These are phyloP conservation scores for Melanomma pulvis-pyrius DNA, from an alignment of 495 filamentous ascomycete species.

Conservation along the genomic window DNA sequence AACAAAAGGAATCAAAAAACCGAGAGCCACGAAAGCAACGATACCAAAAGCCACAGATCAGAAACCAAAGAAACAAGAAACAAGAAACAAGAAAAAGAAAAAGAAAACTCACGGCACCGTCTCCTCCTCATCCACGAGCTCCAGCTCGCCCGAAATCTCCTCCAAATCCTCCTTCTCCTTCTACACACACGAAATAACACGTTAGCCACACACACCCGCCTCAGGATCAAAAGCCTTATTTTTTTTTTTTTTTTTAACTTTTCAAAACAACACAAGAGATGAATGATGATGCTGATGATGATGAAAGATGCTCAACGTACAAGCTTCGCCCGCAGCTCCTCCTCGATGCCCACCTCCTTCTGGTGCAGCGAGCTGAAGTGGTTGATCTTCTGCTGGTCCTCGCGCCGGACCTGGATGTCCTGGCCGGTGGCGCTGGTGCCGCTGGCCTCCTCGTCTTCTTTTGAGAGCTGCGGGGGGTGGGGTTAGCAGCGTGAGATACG, in stretches of 20 bases:
- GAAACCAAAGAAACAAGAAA: not conserved
- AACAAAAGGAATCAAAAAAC: no score
- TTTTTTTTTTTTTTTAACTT: no score
- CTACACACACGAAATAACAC: constrained; percentile 50
- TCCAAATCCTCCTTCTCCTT: constrained; percentile 98
- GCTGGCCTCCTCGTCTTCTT: constrained; percentile 77
- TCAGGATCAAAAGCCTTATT: not conserved
- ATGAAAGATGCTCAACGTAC: constrained; percentile 53
- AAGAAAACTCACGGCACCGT: constrained; percentile 70
- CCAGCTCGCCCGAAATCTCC: constrained; percentile 85
- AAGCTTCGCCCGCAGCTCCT: constrained; percentile 79
- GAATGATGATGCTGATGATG: not conserved
- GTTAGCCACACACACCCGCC: not conserved
- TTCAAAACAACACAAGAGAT: not conserved
- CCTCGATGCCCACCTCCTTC: constrained; percentile 73
- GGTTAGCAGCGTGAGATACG: not conserved
- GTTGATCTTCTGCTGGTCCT: constrained; percentile 99
- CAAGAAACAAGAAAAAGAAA: not conserved
- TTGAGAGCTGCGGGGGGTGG: constrained; percentile 67
- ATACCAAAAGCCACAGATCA: no score
- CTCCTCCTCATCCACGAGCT: constrained; percentile 94
- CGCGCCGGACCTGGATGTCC: constrained; percentile 88
- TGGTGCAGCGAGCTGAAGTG: constrained; percentile 94
- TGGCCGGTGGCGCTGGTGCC: constrained; percentile 64
- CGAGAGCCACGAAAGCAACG: no score